Percentiles rank a stretch among this genome's conserved stretches.
These are phyloP conservation scores for Pascua sp. DNA, from an alignment of 1,284 basidiomycete genomes.

Conservation along the genomic window DNA sequence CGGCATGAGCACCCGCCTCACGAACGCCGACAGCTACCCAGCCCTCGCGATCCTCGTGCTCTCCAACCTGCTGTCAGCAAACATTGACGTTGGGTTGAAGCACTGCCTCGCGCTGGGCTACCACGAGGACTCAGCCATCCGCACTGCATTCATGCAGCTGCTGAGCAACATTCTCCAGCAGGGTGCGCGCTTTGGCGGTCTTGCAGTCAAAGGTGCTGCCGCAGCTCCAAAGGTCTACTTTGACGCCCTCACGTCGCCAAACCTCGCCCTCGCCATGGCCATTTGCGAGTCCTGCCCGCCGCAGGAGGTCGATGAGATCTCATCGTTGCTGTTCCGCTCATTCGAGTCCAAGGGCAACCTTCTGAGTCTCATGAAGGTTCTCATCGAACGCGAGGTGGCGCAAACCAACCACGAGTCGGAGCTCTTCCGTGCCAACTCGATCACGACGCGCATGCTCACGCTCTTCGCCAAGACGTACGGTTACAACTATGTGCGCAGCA, in stretches of 20 bases:
- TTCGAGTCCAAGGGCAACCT: slow-evolving; percentile 71
- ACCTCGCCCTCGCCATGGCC: slow-evolving; percentile 63
- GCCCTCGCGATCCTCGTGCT: slow-evolving; percentile 60
- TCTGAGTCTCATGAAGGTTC: slow-evolving; percentile 69
- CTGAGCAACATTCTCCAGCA: slow-evolving; percentile 79
- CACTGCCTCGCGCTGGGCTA: slow-evolving; percentile 79
- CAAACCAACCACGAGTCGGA: slow-evolving; percentile 70
- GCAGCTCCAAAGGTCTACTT: slow-evolving; percentile 30
- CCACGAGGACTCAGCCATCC: slow-evolving; percentile 66
- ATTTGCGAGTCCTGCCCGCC: slow-evolving; percentile 80
- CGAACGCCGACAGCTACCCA: slow-evolving; percentile 14
- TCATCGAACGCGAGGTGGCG: slow-evolving; percentile 79
- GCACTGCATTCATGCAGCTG: slow-evolving; percentile 81
- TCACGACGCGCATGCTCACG: slow-evolving; percentile 76
- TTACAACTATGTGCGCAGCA: slow-evolving; percentile 76
- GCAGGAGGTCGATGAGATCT: slow-evolving; percentile 74
- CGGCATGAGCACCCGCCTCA: slow-evolving; percentile 14
- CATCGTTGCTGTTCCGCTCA: slow-evolving; percentile 72
- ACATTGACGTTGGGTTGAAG: slow-evolving; percentile 84
- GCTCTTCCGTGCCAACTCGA: slow-evolving; percentile 80
- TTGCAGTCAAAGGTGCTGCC: slow-evolving; percentile 22
- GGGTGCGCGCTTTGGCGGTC: slow-evolving; percentile 56
- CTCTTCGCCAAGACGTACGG: slow-evolving; percentile 81
- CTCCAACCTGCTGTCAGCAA: slow-evolving; percentile 76
- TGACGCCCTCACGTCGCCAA: slow-evolving; percentile 29